phyloP scores from a whole-genome alignment of 2,329 filamentous ascomycete species.

The Eutypella sp. region DNA sequence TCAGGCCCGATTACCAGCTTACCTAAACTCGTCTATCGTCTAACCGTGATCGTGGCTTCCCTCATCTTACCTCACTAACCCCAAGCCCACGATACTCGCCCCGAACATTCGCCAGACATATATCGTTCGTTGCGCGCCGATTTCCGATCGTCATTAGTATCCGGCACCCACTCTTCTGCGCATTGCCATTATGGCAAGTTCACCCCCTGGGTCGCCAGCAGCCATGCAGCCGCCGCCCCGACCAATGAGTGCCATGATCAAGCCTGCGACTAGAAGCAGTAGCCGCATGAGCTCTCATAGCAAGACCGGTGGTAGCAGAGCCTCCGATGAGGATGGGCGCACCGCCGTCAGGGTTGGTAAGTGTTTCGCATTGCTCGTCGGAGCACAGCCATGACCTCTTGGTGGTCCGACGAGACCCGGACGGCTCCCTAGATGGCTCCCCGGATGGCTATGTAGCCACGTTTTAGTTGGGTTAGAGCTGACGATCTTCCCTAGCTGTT shows the following conservation, averaged over 20 bases:
- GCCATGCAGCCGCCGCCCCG: constrained; percentile 53
- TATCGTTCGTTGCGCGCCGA: not conserved
- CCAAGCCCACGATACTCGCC: not conserved
- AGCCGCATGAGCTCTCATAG: constrained; percentile 83
- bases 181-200: constrained; percentile 53
- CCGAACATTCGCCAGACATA: not conserved
- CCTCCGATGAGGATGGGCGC: constrained; percentile 80
- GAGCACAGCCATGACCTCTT: too few relatives aligned
- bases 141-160: constrained; percentile 2
- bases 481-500: constrained; percentile 59
- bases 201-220: constrained; percentile 63
- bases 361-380: too few relatives aligned
- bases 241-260: constrained; percentile 77
- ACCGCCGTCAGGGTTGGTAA: constrained; percentile 95
- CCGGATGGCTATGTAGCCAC: too few relatives aligned
- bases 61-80: too few relatives aligned
- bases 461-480: too few relatives aligned
- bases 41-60: too few relatives aligned
- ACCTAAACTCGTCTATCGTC: too few relatives aligned
- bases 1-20: too few relatives aligned
- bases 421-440: too few relatives aligned
- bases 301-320: constrained; percentile 71
- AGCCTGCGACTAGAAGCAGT: constrained; percentile 66
- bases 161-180: constrained; percentile 18
- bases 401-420: too few relatives aligned